Evolutionary conservation across 805 yeast genomes (phyloP), one percentile per base, ranked within the genome.

Genomic region (Lipomyces starkeyi): DNA sequence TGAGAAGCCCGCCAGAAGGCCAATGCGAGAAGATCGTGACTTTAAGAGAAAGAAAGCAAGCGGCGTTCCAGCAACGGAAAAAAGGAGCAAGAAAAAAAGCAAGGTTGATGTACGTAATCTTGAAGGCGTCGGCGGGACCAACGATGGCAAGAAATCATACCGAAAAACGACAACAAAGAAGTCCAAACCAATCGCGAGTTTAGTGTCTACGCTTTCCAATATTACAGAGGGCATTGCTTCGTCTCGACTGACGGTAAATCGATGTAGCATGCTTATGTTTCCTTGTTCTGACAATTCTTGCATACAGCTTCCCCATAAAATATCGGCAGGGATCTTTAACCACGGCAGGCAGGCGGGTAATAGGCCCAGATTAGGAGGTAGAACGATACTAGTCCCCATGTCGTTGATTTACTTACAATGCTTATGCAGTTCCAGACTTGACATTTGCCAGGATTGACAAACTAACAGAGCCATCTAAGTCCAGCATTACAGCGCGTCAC

Each of bases 1-100:
- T 49, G 62, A 59, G 27, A 59, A 59, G 32, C 62, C 62, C 7
- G n/a, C 35, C 56, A 47, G 62, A 8, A 53, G 22, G 5, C 62
- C 62, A 27, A 59, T 59, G 62, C 47, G 49, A 20, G 37, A 43
- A 20, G 22, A 27, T 6, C 14, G 53, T 22, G 43, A 27, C 52
- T n/a, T 8, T 13, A 35, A 17, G 49, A 20, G 25, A 58, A 22
- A 37, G 53, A 32, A 43, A 25, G 11, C 22, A 43, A 43, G 22
- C 20, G 20, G 22, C 22, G 22, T 17, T n/a, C 49, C 8, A 17
- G 49, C 20, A n/a, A 43, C 11, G 22, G 22, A n/a, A n/a, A n/a
- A n/a, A n/a, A 43, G 2, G 14, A 3, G 22, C 22, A 43, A 43
- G 22, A 4, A 43, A 43, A 43, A 5, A 43, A 17, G 22, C 20